phyloP scores from a whole-genome alignment of 2,329 filamentous ascomycete genomes.

The Fusarium humuli region DNA sequence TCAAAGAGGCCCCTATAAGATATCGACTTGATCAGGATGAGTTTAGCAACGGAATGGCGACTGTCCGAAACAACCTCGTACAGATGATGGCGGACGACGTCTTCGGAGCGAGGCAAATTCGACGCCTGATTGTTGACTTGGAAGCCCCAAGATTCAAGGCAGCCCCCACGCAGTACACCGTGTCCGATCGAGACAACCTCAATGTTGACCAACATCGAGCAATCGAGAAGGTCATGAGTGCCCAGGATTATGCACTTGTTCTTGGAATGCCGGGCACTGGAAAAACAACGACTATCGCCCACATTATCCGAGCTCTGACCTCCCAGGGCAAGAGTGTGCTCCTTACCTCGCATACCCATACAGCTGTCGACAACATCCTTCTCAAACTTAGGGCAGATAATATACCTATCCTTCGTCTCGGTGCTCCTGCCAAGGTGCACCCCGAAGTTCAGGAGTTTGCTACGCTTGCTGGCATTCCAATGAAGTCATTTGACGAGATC shows the following conservation, averaged over 20 bases:
- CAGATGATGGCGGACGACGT: constrained; percentile 87
- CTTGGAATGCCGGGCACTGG: constrained; percentile 98
- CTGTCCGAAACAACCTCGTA: constrained; percentile 91
- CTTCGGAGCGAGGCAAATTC: constrained; percentile 77
- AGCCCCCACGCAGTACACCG: constrained; percentile 70
- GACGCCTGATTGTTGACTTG: constrained; percentile 83
- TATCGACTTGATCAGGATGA: constrained; percentile 98
- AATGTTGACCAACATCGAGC: constrained; percentile 90
- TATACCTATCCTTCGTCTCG: constrained; percentile 85
- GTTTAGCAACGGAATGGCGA: constrained; percentile 97
- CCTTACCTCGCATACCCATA: constrained; percentile 95
- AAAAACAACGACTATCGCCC: constrained; percentile 97
- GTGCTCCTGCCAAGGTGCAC: constrained; percentile 86
- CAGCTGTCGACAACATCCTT: constrained; percentile 97
- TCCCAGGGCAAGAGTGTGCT: constrained; percentile 92
- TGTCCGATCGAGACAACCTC: constrained; percentile 73
- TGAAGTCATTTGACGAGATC: constrained; percentile 84
- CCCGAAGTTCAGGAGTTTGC: constrained; percentile 88
- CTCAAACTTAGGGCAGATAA: constrained; percentile 86
- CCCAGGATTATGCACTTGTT: constrained; percentile 94
- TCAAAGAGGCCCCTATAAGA: constrained; percentile 66
- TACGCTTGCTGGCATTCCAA: constrained; percentile 78
- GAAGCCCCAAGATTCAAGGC: constrained; percentile 78
- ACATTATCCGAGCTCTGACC: constrained; percentile 92
- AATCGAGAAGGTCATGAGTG: constrained; percentile 95